These are phyloP conservation scores for Fraxinus baroniana DNA, from an alignment of 305 asterid genomes.

Conservation along the genomic window DNA sequence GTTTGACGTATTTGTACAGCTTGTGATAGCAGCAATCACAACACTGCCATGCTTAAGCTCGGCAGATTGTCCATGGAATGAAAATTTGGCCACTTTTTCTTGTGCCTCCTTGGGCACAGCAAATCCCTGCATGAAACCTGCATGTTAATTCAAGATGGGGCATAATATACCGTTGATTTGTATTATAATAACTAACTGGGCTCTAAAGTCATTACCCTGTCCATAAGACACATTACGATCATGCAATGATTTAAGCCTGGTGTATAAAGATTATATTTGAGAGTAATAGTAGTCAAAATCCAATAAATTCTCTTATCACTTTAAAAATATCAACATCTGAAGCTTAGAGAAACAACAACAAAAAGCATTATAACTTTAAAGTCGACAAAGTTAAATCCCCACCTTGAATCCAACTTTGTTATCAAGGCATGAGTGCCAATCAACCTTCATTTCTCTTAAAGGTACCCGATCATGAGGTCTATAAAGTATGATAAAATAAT, in stretches of 20 bases:
- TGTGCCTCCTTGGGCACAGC: constrained; percentile 88
- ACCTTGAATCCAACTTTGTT: constrained; percentile 97
- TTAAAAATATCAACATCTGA: background rate
- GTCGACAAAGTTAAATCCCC: constrained; percentile 22
- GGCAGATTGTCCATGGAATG: constrained; percentile 82
- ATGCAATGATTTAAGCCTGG: background rate
- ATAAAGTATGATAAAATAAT: constrained; percentile 15
- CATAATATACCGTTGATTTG: background rate
- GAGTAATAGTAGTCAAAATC: background rate
- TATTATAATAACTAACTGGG: background rate
- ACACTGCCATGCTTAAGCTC: constrained; percentile 96
- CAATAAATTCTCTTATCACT: background rate
- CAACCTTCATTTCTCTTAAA: constrained; percentile 87
- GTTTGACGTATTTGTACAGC: constrained; percentile 96
- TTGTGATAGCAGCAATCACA: constrained; percentile 94
- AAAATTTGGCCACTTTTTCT: constrained; percentile 72
- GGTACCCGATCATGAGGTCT: constrained; percentile 98
- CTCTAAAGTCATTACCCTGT: background rate
- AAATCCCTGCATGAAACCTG: constrained; percentile 58
- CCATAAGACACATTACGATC: background rate
- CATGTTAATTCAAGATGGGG: background rate
- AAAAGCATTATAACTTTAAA: background rate
- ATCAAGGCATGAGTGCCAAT: constrained; percentile 96
- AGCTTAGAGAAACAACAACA: background rate
- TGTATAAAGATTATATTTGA: background rate